Conservation (phyloP, 768 basidiomycete genomes). For the Amanita exitialis region DNA sequence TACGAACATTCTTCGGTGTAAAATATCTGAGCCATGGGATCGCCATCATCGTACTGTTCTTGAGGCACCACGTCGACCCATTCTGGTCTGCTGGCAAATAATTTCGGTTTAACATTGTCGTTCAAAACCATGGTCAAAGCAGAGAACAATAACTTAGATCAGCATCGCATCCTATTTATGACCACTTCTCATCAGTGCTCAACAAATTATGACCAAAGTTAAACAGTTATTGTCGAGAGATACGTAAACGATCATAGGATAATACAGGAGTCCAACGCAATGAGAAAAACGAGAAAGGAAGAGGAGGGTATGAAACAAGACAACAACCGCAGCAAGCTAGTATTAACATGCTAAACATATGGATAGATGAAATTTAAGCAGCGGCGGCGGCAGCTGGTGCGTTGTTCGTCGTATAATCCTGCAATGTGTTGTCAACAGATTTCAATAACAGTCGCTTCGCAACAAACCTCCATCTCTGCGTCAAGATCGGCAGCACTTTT, state of each 20-base stretch:
- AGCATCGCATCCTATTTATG: background rate
- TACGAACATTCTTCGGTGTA: slow-evolving; percentile 81
- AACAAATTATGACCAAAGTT: background rate
- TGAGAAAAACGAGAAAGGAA: slow-evolving; percentile 8
- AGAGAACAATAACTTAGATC: background rate
- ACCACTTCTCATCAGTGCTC: background rate
- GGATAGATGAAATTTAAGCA: slow-evolving; percentile 10
- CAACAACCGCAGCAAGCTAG: slow-evolving; percentile 8
- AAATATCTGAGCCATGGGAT: slow-evolving; percentile 85
- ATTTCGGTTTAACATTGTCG: slow-evolving; percentile 7
- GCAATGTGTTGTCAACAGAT: background rate
- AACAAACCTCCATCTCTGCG: slow-evolving; percentile 90
- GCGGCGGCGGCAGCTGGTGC: slow-evolving; percentile 21
- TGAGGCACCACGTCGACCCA: slow-evolving; percentile 80
- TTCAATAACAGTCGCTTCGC: background rate
- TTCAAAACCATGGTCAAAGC: slow-evolving; percentile 5
- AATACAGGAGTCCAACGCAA: slow-evolving; percentile 7
- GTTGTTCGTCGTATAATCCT: slow-evolving; percentile 65
- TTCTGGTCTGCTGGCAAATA: slow-evolving; percentile 56
- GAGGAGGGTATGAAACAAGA: slow-evolving; percentile 9
- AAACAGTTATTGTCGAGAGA: background rate
- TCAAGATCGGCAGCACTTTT: slow-evolving; percentile 90
- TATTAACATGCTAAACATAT: slow-evolving; percentile 9
- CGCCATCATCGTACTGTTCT: slow-evolving; percentile 67
- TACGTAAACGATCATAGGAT: slow-evolving; percentile 6